A percentile compares a stretch with the other conserved stretches of the same genome.
These are phyloP conservation scores for Aaosphaeria arxii DNA, from an alignment of 2,329 filamentous ascomycete genomes.

Conservation along the genomic window DNA sequence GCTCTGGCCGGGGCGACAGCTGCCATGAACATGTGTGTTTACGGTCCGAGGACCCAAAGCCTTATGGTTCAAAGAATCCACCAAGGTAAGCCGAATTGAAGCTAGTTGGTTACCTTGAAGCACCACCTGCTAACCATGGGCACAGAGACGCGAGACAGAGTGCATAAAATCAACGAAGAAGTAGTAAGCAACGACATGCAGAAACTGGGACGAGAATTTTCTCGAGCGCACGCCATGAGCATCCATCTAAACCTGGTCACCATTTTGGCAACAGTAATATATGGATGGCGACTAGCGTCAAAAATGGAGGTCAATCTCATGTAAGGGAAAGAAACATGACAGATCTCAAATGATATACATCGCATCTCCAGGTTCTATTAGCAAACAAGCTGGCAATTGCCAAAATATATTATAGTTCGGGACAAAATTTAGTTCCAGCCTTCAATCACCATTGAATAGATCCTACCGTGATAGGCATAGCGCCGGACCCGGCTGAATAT, in stretches of 20 bases:
- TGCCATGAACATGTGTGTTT: conserved; percentile 34
- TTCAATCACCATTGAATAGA: no score
- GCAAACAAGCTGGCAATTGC: no score
- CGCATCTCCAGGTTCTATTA: no score
- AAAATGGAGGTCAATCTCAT: neutral
- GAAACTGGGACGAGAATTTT: conserved; percentile 32
- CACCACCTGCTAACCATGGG: neutral
- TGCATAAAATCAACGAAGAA: neutral
- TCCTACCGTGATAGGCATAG: no score
- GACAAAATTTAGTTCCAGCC: no score
- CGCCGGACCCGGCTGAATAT: neutral
- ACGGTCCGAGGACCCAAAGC: conserved; percentile 32
- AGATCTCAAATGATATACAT: no score
- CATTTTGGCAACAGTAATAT: conserved; percentile 26
- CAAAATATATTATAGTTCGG: no score
- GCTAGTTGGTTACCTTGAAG: neutral
- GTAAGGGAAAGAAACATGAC: no score
- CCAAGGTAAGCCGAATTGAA: conserved; percentile 17
- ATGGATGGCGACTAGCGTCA: conserved; percentile 21
- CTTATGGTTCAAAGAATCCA: conserved; percentile 35
- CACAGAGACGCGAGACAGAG: neutral
- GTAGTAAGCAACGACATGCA: conserved; percentile 14
- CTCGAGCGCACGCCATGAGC: conserved; percentile 39
- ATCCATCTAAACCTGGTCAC: conserved; percentile 44
- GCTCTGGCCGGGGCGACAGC: conserved; percentile 28